Base-by-base conservation (phyloP, 1,284 basidiomycete genomes). In the Cronartium quercuum region DNA sequence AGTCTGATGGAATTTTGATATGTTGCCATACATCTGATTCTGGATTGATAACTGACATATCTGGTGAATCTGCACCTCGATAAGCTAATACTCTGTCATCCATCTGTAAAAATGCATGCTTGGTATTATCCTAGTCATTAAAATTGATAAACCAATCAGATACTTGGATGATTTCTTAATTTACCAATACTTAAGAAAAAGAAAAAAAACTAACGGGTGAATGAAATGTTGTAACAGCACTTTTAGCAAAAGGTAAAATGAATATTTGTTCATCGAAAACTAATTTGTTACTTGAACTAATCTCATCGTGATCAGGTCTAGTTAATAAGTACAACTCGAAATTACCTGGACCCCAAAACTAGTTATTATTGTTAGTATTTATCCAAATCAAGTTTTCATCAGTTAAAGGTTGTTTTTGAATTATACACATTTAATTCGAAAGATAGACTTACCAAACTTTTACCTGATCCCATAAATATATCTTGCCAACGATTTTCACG, bases 41-140 rank as follows among this genome's bases (percentile, higher is more conserved):
- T n/a, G 95, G 95, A 80, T 97, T 97, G 81, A 98, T 97, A 64
- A 98, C 89, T 80, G 92, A 94, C 88, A 96, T 91, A 80, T 98
- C 95, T 7, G 93, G 94, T 82, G 97, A 94, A 82, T 98, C 95
- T 24, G 92, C 91, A 2, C 96, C 95, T 76, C 96, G 88, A 81
- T 98, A 98, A n/a, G 98, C 89, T 3, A 97, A 86, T 0, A 93
- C 90, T 51, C 92, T 87, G 80, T 98, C 94, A 80, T 98, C 94
- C 86, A 95, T 88, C 82, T 97, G 93, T 44, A 97, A 84, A 82
- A 98, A 96, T 0, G 92, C 94, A 80, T 96, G 95, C 77, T 92
- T 87, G 2, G 92, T 92, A 80, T 94, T 94, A 80, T 95, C 93
- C 90, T 75, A 47, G 37, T 12, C 41, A 47, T 2, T 60, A 6